Evolutionary conservation across 768 basidiomycete species (phyloP).

Genomic region (Boletales sp.): DNA sequence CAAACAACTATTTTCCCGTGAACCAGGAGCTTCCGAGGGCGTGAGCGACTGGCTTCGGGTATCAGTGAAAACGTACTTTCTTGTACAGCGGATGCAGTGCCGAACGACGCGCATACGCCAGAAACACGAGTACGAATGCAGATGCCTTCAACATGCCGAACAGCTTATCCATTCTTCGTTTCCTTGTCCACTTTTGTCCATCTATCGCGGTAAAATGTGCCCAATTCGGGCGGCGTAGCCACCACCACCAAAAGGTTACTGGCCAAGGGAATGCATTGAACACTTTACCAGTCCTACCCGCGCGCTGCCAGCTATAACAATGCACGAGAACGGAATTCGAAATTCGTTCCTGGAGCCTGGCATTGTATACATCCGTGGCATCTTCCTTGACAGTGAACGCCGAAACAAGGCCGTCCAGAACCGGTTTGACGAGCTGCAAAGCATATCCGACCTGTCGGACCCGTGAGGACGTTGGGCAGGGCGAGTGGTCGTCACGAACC

Average conservation of each 20-base stretch:
- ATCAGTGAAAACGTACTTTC: neutral
- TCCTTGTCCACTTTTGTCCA: conserved; percentile 35
- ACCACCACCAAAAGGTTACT: conserved; percentile 31
- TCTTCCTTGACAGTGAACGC: conserved; percentile 22
- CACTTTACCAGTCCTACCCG: conserved; percentile 34
- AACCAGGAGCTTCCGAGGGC: neutral
- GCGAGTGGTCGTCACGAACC: conserved; percentile 11
- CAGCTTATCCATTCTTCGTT: conserved; percentile 1
- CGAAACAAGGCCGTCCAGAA: conserved; percentile 19
- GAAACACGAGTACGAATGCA: conserved; percentile 1
- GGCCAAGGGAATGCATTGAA: conserved; percentile 40
- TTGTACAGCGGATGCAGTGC: neutral
- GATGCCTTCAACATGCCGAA: conserved; percentile 1
- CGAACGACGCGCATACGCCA: conserved; percentile 7
- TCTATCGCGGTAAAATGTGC: conserved; percentile 33
- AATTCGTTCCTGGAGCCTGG: conserved; percentile 14
- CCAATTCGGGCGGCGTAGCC: conserved; percentile 34
- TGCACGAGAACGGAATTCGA: conserved; percentile 21
- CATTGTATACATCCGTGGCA: conserved; percentile 27
- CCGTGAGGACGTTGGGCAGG: neutral
- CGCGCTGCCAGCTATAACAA: conserved; percentile 42
- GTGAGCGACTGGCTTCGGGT: neutral
- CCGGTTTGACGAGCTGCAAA: conserved; percentile 28
- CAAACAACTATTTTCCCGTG: neutral
- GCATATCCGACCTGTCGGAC: conserved; percentile 23